Base-by-base conservation (phyloP, 495 filamentous ascomycete species). In the Podospora appendiculata region DNA sequence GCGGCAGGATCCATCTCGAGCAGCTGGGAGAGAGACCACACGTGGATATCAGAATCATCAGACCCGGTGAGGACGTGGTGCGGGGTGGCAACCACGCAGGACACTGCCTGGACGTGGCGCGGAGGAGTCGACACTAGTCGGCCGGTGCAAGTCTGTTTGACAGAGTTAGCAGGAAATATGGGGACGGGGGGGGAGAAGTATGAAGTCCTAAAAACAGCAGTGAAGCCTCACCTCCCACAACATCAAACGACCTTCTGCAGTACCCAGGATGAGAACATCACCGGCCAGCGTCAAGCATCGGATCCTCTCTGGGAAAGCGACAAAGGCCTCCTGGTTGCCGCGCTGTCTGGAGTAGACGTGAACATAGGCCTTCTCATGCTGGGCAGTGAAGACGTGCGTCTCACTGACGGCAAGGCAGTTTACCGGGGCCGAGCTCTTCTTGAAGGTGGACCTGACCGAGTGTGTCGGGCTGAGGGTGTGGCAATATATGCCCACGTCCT, bases 61-160 rank as follows among this genome's bases (percentile, higher is more conserved):
- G 92, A 95, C 39, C 89, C 93, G 3, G 90, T 91, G 19, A 96
- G 76, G 47, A 96, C 72, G 65, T 93, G 87, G 57, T 83, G 87
- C 42, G 82, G 83, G 42, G 80, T 86, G 36, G 83, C 79, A 17
- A 82, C 84, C 32, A 96, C 76, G 57, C 81, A 81, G 13, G 88
- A 89, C 8, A 95, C 84, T 34, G 84, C 75, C 65, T 95, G 90
- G 35, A 98, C 79, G 75, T 98, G 93, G 45, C 88, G 85, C 50
- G 86, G 79, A 9, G 87, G 82, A n/a, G 93, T 95, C 14, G 87
- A 85, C 45, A 95, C 79, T 71, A 90, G 85, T 60, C 93, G 80
- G 34, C 92, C 93, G 32, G 89, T 94, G 55, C 83, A 86, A 57
- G 84, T 82, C 88, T 94, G 40, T 38, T 25, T 8, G 36, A n/a